A percentile compares a stretch with the other conserved stretches of the same genome.
Evolutionary conservation across 2,329 filamentous ascomycete species (phyloP).

Genomic region (Ascochyta lentis): DNA sequence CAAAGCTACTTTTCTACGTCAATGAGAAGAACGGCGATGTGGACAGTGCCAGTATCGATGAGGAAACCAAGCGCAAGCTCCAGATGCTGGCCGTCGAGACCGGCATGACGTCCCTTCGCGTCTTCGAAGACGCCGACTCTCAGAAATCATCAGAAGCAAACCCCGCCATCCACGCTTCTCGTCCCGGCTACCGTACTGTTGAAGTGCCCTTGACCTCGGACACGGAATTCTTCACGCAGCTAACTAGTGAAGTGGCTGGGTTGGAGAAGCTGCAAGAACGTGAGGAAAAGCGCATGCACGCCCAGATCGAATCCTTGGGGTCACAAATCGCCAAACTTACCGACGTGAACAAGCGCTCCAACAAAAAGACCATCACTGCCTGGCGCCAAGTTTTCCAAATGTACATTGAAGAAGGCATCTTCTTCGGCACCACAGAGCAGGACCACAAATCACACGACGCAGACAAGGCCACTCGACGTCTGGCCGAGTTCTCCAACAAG

Average conservation of each 20-base stretch:
- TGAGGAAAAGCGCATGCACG: slow-evolving; percentile 69
- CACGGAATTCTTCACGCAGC: slow-evolving; percentile 77
- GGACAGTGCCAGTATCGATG: slow-evolving; percentile 71
- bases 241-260: slow-evolving; percentile 73
- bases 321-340: slow-evolving; percentile 69
- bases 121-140: slow-evolving; percentile 32
- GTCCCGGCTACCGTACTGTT: slow-evolving; percentile 56
- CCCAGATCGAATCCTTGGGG: slow-evolving; percentile 69
- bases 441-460: slow-evolving; percentile 73
- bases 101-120: slow-evolving; percentile 49
- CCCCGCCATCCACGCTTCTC: slow-evolving; percentile 9
- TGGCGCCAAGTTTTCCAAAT: slow-evolving; percentile 85
- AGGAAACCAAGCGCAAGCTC: slow-evolving; percentile 69
- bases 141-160: slow-evolving; percentile 6
- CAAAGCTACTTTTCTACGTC: slow-evolving; percentile 73
- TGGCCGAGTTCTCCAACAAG: slow-evolving; percentile 75
- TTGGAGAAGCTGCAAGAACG: slow-evolving; percentile 71
- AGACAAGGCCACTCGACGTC: slow-evolving; percentile 68
- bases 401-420: slow-evolving; percentile 79
- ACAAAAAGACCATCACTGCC: slow-evolving; percentile 68
- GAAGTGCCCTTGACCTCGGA: slow-evolving; percentile 81
- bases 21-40: slow-evolving; percentile 70
- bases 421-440: slow-evolving; percentile 78
- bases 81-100: slow-evolving; percentile 64
- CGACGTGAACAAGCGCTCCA: slow-evolving; percentile 68